Conservation (phyloP, 495 filamentous ascomycete species). For the Annulohypoxylon nitens region DNA sequence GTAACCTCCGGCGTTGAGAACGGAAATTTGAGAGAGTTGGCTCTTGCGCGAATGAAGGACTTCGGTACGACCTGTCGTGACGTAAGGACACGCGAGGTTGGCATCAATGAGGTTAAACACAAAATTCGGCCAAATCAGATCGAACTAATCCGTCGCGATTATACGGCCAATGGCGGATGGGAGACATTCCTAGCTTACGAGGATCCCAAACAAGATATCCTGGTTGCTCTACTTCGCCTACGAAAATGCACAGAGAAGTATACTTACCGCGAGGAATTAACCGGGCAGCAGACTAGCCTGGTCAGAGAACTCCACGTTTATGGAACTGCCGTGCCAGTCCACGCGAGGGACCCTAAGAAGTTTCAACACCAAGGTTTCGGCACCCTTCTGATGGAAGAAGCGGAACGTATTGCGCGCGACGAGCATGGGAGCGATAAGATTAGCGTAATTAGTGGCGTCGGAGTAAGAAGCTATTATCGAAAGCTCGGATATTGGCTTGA, state of each 20-base stretch:
- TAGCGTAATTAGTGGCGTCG: constrained; percentile 94
- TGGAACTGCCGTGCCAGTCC: constrained; percentile 93
- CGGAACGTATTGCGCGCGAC: constrained; percentile 91
- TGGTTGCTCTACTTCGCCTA: constrained; percentile 90
- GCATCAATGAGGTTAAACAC: constrained; percentile 98
- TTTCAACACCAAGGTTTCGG: constrained; percentile 99
- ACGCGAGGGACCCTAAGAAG: constrained; percentile 91
- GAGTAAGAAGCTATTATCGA: constrained; percentile 92
- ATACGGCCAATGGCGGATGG: constrained; percentile 95
- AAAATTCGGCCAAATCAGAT: constrained; percentile 97
- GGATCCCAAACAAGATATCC: constrained; percentile 97
- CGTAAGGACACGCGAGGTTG: constrained; percentile 97
- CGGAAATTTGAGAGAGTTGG: constrained; percentile 93
- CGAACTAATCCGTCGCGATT: constrained; percentile 96
- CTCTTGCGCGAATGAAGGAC: constrained; percentile 95
- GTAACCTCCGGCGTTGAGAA: constrained; percentile 98
- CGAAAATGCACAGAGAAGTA: constrained; percentile 90
- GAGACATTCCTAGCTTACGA: constrained; percentile 98
- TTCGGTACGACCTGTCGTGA: constrained; percentile 98
- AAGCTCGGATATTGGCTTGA: constrained; percentile 93
- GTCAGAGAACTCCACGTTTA: constrained; percentile 97
- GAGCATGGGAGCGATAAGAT: constrained; percentile 96
- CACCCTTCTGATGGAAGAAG: constrained; percentile 96
- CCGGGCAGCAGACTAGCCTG: constrained; percentile 86
- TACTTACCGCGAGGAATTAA: constrained; percentile 91